Evolutionary conservation across 305 asterid genomes (phyloP).

Genomic region (Fraxinus velutina): DNA sequence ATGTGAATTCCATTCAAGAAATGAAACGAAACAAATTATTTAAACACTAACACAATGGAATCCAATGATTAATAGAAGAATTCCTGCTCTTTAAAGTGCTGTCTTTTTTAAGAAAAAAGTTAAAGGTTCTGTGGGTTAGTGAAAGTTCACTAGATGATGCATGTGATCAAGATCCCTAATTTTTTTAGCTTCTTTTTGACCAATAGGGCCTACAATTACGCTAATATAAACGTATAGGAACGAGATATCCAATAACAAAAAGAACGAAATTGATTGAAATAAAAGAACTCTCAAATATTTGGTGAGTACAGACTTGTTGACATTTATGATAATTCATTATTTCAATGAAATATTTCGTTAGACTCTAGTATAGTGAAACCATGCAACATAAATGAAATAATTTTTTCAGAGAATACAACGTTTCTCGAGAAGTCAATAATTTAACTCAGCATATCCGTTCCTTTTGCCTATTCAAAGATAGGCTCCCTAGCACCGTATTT

Average conservation of each 20-base stretch:
- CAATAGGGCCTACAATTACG: background rate
- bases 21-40: background rate
- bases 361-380: background rate
- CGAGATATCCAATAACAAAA: background rate
- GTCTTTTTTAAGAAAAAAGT: background rate
- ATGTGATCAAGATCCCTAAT: background rate
- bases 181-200: conserved; percentile 13
- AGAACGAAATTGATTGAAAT: background rate
- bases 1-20: background rate
- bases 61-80: background rate
- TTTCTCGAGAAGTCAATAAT: background rate
- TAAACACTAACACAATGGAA: background rate
- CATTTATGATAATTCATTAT: background rate
- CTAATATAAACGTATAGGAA: background rate
- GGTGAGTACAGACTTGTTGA: background rate
- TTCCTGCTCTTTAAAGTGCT: background rate
- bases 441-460: background rate
- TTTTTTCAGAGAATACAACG: background rate
- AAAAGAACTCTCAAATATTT: background rate
- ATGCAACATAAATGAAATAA: background rate
- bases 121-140: background rate
- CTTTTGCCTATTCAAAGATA: background rate
- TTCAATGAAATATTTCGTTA: background rate
- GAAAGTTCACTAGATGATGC: background rate
- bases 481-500: background rate